A percentile compares a stretch with the other conserved stretches of the same genome.
phyloP scores from a whole-genome alignment of 148 eudicot species.

The Vaccinium macrocarpon region DNA sequence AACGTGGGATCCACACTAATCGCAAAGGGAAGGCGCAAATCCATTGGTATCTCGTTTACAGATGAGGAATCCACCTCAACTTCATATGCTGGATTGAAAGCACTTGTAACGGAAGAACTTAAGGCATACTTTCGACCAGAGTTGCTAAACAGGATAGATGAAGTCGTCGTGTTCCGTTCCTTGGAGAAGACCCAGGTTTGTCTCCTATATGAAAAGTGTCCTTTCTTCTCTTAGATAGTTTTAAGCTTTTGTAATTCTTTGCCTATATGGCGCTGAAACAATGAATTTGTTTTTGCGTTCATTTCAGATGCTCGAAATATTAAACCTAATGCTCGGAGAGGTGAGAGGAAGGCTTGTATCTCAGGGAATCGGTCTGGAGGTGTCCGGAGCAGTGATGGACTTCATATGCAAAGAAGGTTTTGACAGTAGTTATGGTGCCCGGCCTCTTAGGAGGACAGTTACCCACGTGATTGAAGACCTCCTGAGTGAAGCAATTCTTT shows the following conservation, averaged over 20 bases:
- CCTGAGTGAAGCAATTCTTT: slow-evolving; percentile 53
- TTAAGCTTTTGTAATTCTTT: neutral
- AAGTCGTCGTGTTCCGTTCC: slow-evolving; percentile 56
- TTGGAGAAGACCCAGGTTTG: slow-evolving; percentile 56
- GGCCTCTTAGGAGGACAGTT: slow-evolving; percentile 55
- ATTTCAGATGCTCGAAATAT: slow-evolving; percentile 51
- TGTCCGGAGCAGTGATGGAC: slow-evolving; percentile 37
- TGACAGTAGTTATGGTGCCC: slow-evolving; percentile 55
- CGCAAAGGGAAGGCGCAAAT: slow-evolving; percentile 42
- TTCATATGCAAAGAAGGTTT: slow-evolving; percentile 48
- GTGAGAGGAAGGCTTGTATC: slow-evolving; percentile 40
- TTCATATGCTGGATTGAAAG: slow-evolving; percentile 51
- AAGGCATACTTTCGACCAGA: slow-evolving; percentile 60
- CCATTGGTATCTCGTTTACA: slow-evolving; percentile 39
- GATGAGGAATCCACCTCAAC: slow-evolving; percentile 29
- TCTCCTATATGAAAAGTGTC: neutral
- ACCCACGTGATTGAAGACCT: slow-evolving; percentile 47
- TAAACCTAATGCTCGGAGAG: slow-evolving; percentile 47
- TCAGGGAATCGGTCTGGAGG: slow-evolving; percentile 42
- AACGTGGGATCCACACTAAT: slow-evolving; percentile 55
- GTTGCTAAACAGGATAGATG: slow-evolving; percentile 57
- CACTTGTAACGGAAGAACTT: slow-evolving; percentile 52
- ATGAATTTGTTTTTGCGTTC: neutral
- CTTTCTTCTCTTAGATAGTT: neutral
- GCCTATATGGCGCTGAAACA: neutral